Evolutionary conservation across 768 basidiomycete species (phyloP).

Genomic region (Heimioporus sp.): DNA sequence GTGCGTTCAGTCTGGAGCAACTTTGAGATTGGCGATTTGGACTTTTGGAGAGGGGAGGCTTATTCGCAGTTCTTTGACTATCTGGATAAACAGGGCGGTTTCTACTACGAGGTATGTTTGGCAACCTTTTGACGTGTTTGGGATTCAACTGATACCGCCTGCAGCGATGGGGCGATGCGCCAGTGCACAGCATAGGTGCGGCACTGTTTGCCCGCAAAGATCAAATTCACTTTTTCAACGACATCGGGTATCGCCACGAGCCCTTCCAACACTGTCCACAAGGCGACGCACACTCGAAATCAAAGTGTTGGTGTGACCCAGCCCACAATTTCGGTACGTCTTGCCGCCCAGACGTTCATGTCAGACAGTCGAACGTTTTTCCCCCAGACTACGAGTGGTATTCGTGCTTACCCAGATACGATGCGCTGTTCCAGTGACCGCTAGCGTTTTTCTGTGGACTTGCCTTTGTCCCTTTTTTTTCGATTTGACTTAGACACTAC

Average conservation of each 20-base stretch:
- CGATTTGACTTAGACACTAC: background rate
- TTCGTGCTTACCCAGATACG: conserved; percentile 81
- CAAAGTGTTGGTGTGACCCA: conserved; percentile 74
- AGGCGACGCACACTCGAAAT: conserved; percentile 52
- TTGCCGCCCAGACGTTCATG: background rate
- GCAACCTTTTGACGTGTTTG: background rate
- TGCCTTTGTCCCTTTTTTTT: background rate
- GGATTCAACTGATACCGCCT: background rate
- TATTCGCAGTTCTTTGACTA: conserved; percentile 83
- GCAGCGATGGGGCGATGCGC: conserved; percentile 84
- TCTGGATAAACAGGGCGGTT: conserved; percentile 80
- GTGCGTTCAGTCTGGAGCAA: conserved; percentile 59
- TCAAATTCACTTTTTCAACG: conserved; percentile 78
- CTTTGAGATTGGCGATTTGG: conserved; percentile 86
- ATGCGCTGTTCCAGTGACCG: conserved; percentile 47
- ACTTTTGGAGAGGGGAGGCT: conserved; percentile 83
- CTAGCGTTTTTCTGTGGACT: background rate
- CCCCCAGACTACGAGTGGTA: conserved; percentile 78
- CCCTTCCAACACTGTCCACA: conserved; percentile 76
- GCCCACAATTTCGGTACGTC: conserved; percentile 63
- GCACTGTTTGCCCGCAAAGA: conserved; percentile 72
- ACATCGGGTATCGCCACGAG: conserved; percentile 84
- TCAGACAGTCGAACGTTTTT: background rate
- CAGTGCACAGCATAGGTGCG: conserved; percentile 82
- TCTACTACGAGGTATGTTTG: conserved; percentile 78